A percentile compares a stretch with the other conserved stretches of the same genome.
Conservation (phyloP, 345 rosid genomes). For the Litchi chinensis region DNA sequence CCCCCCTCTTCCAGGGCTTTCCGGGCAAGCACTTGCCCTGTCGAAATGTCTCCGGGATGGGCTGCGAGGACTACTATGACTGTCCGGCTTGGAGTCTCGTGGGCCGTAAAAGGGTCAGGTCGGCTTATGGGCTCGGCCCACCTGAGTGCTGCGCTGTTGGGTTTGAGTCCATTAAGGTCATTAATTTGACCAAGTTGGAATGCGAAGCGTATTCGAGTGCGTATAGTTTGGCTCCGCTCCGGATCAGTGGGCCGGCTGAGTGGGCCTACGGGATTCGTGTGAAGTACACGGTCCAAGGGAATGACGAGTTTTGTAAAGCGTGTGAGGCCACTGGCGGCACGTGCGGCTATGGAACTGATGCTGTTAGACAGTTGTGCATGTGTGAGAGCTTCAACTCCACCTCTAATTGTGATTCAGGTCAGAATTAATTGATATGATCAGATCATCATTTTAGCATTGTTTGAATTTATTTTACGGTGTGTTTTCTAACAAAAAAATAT, state of each 20-base stretch:
- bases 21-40: conserved; percentile 82
- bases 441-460: too few species aligned
- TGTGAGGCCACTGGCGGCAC: conserved; percentile 87
- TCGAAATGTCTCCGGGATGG: conserved; percentile 86
- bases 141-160: conserved; percentile 82
- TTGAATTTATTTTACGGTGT: too few species aligned
- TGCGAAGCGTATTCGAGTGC: conserved; percentile 94
- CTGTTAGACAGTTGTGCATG: conserved; percentile 71
- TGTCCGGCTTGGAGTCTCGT: conserved; percentile 75
- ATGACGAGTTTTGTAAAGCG: conserved; percentile 69
- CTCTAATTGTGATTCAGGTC: conserved; percentile 80
- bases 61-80: conserved; percentile 77
- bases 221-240: conserved; percentile 68
- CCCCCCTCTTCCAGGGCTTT: conserved; percentile 88
- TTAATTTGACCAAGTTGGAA: conserved; percentile 63
- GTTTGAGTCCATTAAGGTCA: conserved; percentile 72
- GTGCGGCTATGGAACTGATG: conserved; percentile 70
- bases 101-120: conserved; percentile 41
- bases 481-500: too few species aligned
- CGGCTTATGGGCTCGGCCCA: conserved; percentile 52
- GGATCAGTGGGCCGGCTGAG: conserved; percentile 46
- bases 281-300: conserved; percentile 72
- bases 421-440: too few species aligned
- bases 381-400: conserved; percentile 71
- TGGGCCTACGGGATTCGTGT: conserved; percentile 87